Evolutionary conservation across 2,329 filamentous ascomycete genomes (phyloP).

Genomic region (Trichophyton rubrum): DNA sequence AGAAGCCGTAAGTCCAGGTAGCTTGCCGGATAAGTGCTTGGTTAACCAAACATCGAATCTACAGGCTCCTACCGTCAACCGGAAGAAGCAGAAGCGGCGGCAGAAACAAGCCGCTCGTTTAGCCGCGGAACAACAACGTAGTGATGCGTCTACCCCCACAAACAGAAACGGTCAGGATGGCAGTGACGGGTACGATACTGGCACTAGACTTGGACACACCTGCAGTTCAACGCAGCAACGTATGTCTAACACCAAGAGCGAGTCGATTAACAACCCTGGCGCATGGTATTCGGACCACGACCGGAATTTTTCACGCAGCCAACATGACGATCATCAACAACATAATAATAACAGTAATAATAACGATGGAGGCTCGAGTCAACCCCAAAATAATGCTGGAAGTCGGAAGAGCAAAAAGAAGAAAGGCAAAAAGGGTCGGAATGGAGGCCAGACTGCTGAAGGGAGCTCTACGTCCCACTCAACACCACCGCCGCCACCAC

Average conservation of each 20-base stretch:
- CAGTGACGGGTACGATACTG: constrained; percentile 8
- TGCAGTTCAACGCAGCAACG: constrained; percentile 15
- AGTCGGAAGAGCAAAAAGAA: constrained; percentile 31
- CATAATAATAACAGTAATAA: constrained; percentile 15
- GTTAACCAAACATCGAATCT: constrained; percentile 1
- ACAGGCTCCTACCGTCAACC: constrained; percentile 46
- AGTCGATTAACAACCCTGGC: constrained; percentile 40
- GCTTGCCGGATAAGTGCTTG: not conserved
- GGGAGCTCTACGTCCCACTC: constrained; percentile 29
- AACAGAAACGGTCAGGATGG: constrained; percentile 26
- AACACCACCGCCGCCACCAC: constrained; percentile 26
- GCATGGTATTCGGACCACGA: constrained; percentile 46
- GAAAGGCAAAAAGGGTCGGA: constrained; percentile 28
- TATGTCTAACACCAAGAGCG: not conserved
- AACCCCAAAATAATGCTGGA: constrained; percentile 12
- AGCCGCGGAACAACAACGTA: constrained; percentile 41
- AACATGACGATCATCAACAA: constrained; percentile 17
- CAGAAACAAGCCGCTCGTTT: constrained; percentile 69
- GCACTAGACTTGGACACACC: constrained; percentile 18
- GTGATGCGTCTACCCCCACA: constrained; percentile 17
- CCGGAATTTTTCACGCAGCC: constrained; percentile 25
- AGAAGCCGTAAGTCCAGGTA: not conserved
- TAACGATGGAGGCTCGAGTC: constrained; percentile 15
- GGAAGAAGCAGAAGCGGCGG: constrained; percentile 89
- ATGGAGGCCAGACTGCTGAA: constrained; percentile 26